Base-by-base conservation (phyloP, 192 early-diverging fungal genomes). In the Podila epigama region DNA sequence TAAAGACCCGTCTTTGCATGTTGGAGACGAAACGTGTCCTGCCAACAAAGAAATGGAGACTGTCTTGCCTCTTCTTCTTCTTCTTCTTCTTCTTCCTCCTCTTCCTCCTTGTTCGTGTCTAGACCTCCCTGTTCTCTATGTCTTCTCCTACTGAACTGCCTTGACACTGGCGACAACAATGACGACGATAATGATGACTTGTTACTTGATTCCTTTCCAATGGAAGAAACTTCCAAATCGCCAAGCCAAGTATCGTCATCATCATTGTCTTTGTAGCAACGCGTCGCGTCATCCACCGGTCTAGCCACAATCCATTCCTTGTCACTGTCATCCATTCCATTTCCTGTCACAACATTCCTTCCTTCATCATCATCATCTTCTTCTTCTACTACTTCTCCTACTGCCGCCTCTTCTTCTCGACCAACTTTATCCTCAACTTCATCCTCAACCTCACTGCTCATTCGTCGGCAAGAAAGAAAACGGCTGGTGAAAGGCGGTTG, bases 241-340 rank as follows among this genome's bases (percentile, higher is more conserved):
- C 35, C 4, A 28, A n/a, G 4, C 25, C 57, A 29, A 3, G 16
- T 36, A n/a, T 29, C n/a, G n/a, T n/a, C n/a, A n/a, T n/a, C n/a
- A n/a, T n/a, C n/a, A n/a, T n/a, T n/a, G n/a, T n/a, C n/a, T n/a
- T n/a, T n/a, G n/a, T n/a, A n/a, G n/a, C n/a, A n/a, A n/a, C n/a
- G n/a, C n/a, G n/a, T n/a, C n/a, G n/a, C n/a, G 58, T 39, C 32
- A 18, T 34, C 20, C 27, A 65, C 70, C 2, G 60, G 50, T 41
- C 61, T 40, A 33, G 36, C 33, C 2, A 77, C 27, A 37, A 77
- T 68, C 73, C 73, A 77, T 25, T 77, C 73, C 6, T 77, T 77
- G 37, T 64, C 54, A 36, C 60, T 58, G 56, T 77, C 65, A 9
- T 68, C 41, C 39, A 68, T 64, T 32, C 25, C 48, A 39, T 63